Conservation (phyloP, 257 asterid genomes). For the Knoxia roxburghii region DNA sequence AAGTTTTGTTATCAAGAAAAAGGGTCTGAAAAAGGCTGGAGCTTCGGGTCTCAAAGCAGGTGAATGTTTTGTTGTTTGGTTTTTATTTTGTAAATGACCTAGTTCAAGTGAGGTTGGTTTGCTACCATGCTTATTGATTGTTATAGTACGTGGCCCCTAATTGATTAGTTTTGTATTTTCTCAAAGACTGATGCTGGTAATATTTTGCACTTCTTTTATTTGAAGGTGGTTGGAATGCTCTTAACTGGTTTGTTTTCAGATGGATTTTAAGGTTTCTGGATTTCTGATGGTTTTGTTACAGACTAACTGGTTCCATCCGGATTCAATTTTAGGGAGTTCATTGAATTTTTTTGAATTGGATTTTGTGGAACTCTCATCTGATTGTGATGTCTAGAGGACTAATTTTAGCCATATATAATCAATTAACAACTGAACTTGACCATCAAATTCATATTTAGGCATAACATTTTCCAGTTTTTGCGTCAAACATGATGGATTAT, state of each 20-base stretch:
- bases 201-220: not conserved
- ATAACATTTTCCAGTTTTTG: not conserved
- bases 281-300: not conserved
- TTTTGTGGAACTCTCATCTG: not conserved
- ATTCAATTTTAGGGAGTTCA: not conserved
- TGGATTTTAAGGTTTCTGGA: not conserved
- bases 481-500: not conserved
- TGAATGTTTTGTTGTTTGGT: constrained; percentile 5
- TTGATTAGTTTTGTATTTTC: not conserved
- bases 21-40: constrained; percentile 81
- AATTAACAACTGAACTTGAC: not conserved
- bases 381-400: not conserved
- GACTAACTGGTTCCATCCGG: not conserved
- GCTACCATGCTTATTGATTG: not conserved
- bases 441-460: not conserved
- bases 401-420: not conserved
- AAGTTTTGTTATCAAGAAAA: constrained; percentile 81
- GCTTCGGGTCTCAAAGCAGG: constrained; percentile 85
- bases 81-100: not conserved
- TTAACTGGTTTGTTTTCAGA: not conserved
- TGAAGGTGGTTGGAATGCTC: not conserved
- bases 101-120: not conserved
- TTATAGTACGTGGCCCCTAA: not conserved
- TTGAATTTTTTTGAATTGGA: not conserved
- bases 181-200: not conserved